Conservation (phyloP, 192 early-diverging fungal species). For the Coemansia sp. region DNA sequence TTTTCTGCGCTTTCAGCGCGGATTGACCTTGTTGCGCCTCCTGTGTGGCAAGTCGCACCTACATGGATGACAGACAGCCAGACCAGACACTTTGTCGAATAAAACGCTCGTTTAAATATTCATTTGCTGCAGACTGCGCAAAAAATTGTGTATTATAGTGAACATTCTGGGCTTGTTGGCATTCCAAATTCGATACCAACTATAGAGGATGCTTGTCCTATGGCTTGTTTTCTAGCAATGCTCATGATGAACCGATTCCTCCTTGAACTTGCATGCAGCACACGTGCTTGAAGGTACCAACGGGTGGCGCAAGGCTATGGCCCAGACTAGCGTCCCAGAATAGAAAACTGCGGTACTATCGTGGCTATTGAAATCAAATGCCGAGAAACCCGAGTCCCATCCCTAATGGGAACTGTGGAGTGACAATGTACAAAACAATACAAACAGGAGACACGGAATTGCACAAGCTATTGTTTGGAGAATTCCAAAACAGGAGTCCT, state of each 20-base stretch:
- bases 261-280: background rate
- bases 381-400: conserved; percentile 8
- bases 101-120: background rate
- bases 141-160: background rate
- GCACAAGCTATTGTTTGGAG: background rate
- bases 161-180: background rate
- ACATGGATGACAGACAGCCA: background rate
- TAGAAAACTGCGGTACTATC: background rate
- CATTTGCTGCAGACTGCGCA: conserved; percentile 1
- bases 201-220: background rate
- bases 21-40: conserved; percentile 3
- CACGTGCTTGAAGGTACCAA: background rate
- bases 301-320: background rate
- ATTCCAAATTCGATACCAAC: background rate
- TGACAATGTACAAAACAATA: background rate
- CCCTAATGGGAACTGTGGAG: conserved; percentile 35
- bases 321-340: background rate
- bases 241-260: background rate
- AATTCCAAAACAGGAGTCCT: conserved; percentile 4
- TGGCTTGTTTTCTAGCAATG: background rate
- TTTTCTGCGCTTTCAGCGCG: background rate
- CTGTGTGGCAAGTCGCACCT: background rate
- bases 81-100: background rate
- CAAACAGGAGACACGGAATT: background rate
- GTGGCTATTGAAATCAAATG: background rate